These are phyloP conservation scores for Cryptococcus floricola DNA, from an alignment of 1,284 basidiomycete genomes.

Conservation along the genomic window DNA sequence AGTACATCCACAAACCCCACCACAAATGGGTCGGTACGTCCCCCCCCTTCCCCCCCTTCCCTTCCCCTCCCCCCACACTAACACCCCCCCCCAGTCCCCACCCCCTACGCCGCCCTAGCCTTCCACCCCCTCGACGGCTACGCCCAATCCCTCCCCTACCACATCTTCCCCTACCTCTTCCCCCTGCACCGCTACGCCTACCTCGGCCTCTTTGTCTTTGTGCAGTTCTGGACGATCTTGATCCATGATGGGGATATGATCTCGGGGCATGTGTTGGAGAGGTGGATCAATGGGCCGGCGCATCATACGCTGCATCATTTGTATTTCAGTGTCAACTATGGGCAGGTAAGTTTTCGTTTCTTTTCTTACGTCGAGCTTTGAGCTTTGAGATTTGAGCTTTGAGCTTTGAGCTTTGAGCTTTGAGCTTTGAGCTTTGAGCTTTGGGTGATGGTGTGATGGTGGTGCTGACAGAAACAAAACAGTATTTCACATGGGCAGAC, in stretches of 20 bases:
- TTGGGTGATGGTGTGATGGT: neutral
- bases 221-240: slow-evolving; percentile 89
- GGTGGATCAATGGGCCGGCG: slow-evolving; percentile 88
- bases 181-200: slow-evolving; percentile 82
- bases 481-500: slow-evolving; percentile 97
- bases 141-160: slow-evolving; percentile 89
- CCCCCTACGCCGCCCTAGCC: slow-evolving; percentile 92
- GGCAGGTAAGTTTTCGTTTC: slow-evolving; percentile 54
- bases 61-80: neutral
- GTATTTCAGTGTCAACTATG: slow-evolving; percentile 95
- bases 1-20: slow-evolving; percentile 89
- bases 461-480: neutral
- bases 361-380: too few relatives aligned
- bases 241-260: slow-evolving; percentile 99
- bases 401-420: too few relatives aligned
- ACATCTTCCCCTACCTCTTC: slow-evolving; percentile 87
- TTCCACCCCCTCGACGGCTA: slow-evolving; percentile 98
- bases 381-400: too few relatives aligned
- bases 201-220: slow-evolving; percentile 75
- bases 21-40: slow-evolving; percentile 93
- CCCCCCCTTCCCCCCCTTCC: neutral
- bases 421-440: too few relatives aligned
- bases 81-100: slow-evolving; percentile 67
- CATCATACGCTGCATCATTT: slow-evolving; percentile 96
- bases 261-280: slow-evolving; percentile 83